These are phyloP conservation scores for Monosporascus sp. DNA, from an alignment of 2,329 filamentous ascomycete species.

Conservation along the genomic window DNA sequence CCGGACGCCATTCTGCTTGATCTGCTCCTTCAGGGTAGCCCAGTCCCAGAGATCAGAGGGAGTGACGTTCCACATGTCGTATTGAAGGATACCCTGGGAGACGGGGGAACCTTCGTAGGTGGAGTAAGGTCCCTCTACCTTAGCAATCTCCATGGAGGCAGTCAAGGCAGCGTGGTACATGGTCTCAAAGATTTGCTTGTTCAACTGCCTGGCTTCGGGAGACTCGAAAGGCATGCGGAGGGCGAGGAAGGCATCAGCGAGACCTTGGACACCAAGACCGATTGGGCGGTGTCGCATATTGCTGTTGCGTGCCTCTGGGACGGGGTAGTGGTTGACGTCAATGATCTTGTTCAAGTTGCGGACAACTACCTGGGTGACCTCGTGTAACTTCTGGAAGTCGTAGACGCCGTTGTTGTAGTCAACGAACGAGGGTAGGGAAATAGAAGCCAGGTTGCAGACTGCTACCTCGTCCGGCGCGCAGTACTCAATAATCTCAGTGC, in stretches of 20 bases:
- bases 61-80: conserved; percentile 96
- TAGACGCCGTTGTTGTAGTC: conserved; percentile 80
- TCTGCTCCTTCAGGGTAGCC: conserved; percentile 80
- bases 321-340: conserved; percentile 97
- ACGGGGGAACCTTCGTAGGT: conserved; percentile 91
- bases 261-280: conserved; percentile 93
- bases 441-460: conserved; percentile 94
- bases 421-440: conserved; percentile 86
- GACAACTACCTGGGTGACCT: conserved; percentile 86
- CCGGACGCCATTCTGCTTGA: conserved; percentile 87
- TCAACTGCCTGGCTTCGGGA: conserved; percentile 84
- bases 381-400: conserved; percentile 95
- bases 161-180: conserved; percentile 96
- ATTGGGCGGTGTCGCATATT: conserved; percentile 97
- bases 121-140: conserved; percentile 76
- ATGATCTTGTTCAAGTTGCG: conserved; percentile 98
- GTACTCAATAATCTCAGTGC: conserved; percentile 98
- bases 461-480: conserved; percentile 95
- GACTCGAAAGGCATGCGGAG: conserved; percentile 97
- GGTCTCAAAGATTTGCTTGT: conserved; percentile 98
- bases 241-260: conserved; percentile 96
- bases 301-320: conserved; percentile 86
- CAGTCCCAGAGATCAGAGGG: conserved; percentile 97
- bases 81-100: conserved; percentile 93
- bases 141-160: conserved; percentile 79